Evolutionary conservation across 306 rosid species (phyloP), one percentile per base, ranked within the genome.

Genomic region (Carpinus viminea): DNA sequence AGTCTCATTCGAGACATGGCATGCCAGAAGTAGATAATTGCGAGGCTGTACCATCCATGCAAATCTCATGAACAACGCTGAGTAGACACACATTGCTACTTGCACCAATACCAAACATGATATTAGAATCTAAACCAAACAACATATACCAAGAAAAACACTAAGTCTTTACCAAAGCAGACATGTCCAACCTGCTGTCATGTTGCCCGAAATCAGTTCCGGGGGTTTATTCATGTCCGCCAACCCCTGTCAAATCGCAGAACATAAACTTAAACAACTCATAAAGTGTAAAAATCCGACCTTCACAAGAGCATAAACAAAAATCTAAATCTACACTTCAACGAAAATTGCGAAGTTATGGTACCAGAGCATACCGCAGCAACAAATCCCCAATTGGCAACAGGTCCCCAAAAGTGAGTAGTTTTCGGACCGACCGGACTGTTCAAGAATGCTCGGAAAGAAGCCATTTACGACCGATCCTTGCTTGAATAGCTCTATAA

Each of bases 351-450:
- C 7, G 20, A 74, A 48, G 66, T 59, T 72, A 73, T 38, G 51
- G 61, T 5, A 78, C 79, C 31, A 80, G 74, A 82, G 65, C 98
- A 60, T 89, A 95, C 99, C 65, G 99, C 98, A 13, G 90, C 97
- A 6, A 92, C 99, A 13, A 95, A 95, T 51, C 99, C 99, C 95
- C 96, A 95, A 73, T 95, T 95, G 36, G 98, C 99, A 85, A 93
- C 78, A 53, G 99, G 99, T 55, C 99, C 99, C 99, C 98, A 95
- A 80, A 95, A 95, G 83, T 95, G 99, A 78, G 98, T 86, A 34
- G 99, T 95, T 88, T 90, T 95, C 1, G 98, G 98, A 83, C 98
- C 99, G 28, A 91, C 78, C 0, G 98, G 99, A 86, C 99, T 91
- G 85, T 93, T 95, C 91, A 48, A 86, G 79, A 95, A 92, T 71